Evolutionary conservation across 495 filamentous ascomycete genomes (phyloP).

Genomic region (Neurospora sp.): DNA sequence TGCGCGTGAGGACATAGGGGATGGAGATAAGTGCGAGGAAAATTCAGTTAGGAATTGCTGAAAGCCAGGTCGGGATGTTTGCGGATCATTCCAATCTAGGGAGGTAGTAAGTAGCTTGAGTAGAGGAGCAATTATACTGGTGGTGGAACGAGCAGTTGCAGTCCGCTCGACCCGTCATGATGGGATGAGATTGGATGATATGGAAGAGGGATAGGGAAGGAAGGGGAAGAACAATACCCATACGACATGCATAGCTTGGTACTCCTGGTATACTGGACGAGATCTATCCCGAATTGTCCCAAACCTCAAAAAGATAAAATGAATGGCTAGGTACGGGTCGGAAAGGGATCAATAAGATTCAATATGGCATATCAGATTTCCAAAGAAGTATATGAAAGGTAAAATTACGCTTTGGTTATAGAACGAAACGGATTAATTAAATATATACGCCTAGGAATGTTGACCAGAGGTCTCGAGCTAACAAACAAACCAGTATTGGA

Average conservation of each 20-base stretch:
- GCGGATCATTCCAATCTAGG: neutral
- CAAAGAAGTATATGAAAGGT: too few species aligned
- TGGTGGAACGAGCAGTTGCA: neutral
- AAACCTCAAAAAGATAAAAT: too few species aligned
- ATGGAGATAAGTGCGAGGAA: neutral
- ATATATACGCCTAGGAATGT: too few species aligned
- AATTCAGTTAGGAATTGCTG: neutral
- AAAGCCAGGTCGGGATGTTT: neutral
- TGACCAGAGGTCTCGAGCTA: too few species aligned
- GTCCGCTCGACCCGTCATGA: neutral
- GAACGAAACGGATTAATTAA: too few species aligned
- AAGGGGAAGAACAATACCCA: neutral
- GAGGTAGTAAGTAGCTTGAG: neutral
- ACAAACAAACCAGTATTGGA: too few species aligned
- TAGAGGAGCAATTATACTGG: neutral
- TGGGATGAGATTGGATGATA: neutral
- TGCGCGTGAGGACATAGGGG: neutral
- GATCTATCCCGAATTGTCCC: too few species aligned
- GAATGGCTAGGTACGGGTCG: too few species aligned
- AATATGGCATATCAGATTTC: too few species aligned
- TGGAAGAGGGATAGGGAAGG: neutral
- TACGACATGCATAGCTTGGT: neutral
- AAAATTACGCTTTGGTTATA: too few species aligned
- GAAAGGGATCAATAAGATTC: too few species aligned
- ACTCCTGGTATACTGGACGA: too few species aligned